Evolutionary conservation across 106 monocot genomes (phyloP), one percentile per base, ranked within the genome.

Genomic region (Amphibolis antarctica): DNA sequence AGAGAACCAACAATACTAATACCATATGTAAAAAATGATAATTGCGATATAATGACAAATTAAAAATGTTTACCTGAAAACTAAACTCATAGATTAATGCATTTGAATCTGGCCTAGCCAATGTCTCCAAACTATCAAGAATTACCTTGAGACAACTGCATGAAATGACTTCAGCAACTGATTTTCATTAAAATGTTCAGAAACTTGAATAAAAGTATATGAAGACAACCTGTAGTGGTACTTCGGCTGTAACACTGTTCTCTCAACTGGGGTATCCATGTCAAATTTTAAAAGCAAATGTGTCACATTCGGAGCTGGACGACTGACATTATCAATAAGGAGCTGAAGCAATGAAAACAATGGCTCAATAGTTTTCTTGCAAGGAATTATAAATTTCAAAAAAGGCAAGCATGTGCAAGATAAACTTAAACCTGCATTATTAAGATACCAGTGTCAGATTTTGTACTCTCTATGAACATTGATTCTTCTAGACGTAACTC

Each of bases 281-380:
- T 96, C 82, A 84, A 84, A 96, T 66, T 85, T 85, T 29, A 96
- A 74, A 80, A 96, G 89, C 55, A 96, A 67, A 82, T 96, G 96
- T 70, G 86, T 74, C 18, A 96, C 50, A 66, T 86, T 96, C 55
- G 96, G 96, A 42, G 82, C 81, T 57, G 96, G 84, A 13, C 79
- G 83, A 63, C 68, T 72, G 76, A 96, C 76, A 71, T 96, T 96
- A 70, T 96, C 90, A 60, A 90, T 76, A 69, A 96, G 90, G 63
- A 96, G 79, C 96, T 96, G 76, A 59, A 61, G 12, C 15, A 61
- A 21, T 55, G 7, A 28, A 61, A 61, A 23, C 4, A 61, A 4
- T 22, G 43, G 11, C 7, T 61, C 1, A 61, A 42, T 22, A 61
- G 0, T 12, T 15, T 44, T 20, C 60, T 61, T 42, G 13, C 10